Evolutionary conservation across 2,329 filamentous ascomycete species (phyloP), one percentile per base, ranked within the genome.

Genomic region (Pestalotiopsis fici): DNA sequence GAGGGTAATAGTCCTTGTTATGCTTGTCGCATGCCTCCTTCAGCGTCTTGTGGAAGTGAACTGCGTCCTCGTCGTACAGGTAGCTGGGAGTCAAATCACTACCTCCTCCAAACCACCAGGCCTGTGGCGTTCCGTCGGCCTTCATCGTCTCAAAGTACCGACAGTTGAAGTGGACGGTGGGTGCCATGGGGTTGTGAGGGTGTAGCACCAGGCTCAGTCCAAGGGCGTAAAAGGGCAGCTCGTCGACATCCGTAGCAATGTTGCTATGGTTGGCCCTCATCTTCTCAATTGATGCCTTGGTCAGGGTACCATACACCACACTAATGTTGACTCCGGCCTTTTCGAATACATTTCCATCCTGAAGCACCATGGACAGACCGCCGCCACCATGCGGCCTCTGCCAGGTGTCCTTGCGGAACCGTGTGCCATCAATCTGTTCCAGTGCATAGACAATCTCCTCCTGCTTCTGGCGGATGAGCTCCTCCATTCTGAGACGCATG

Each of bases 21-120:
- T 99, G 96, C 72, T 91, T 91, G 80, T 99, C 96, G 82, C 96
- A 99, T 21, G 92, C 92, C 59, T 94, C 90, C 82, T 98, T 98
- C 75, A 99, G 91, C 2, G 92, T 94, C 79, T 90, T 90, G 85
- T 99, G 96, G 87, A 99, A 99, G 80, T 98, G 95, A 67, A 97
- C 93, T 47, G 93, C 95, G 79, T 99, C 96, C 79, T 99, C 96
- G 74, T 98, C 95, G 81, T 97, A 98, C 37, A 99, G 88, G 78
- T 98, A 99, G 50, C 88, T 90, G 0, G 96, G 96, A 13, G 96
- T 99, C 72, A 99, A 82, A 80, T 99, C 96, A 65, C 93, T 95
- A 66, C 96, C 96, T 63, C 96, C 96, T 71, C 96, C 96, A 75
- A 97, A 99, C 96, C 96, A 99, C 95, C 96, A 99, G 7, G 94